These are phyloP conservation scores for Echeveria elegans DNA, from an alignment of 164 flowering plant species.

Conservation along the genomic window DNA sequence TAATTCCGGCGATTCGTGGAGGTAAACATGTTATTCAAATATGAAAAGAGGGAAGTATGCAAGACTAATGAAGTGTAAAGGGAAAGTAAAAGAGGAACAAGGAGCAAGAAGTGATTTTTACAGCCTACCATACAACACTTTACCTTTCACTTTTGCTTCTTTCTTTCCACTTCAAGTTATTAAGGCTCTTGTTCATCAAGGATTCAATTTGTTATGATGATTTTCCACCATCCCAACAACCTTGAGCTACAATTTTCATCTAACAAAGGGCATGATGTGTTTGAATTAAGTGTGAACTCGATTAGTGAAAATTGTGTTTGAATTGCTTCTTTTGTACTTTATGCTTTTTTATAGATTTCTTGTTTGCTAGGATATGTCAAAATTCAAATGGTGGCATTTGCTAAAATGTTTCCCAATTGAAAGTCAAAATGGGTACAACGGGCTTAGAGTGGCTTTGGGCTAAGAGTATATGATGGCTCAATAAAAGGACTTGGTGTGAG, in stretches of 20 bases:
- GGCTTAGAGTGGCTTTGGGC: too few relatives aligned
- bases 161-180: background rate
- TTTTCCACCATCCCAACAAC: background rate
- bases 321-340: background rate
- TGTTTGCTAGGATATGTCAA: background rate
- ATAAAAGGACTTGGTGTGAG: too few relatives aligned
- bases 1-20: background rate
- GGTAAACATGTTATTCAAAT: background rate
- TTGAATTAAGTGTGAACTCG: background rate
- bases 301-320: background rate
- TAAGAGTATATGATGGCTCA: too few relatives aligned
- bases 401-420: too few relatives aligned
- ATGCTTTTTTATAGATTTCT: background rate
- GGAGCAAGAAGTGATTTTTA: background rate
- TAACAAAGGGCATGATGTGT: background rate
- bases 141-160: constrained; percentile 6
- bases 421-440: too few relatives aligned
- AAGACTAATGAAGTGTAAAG: background rate
- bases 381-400: background rate
- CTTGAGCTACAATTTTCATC: background rate
- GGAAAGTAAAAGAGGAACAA: constrained; percentile 1
- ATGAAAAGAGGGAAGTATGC: background rate
- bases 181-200: background rate
- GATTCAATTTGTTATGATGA: background rate
- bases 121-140: constrained; percentile 2